Percentiles rank a stretch among this genome's conserved stretches.
These are phyloP conservation scores for Gillenia trifoliata DNA, from an alignment of 306 rosid species.

Conservation along the genomic window DNA sequence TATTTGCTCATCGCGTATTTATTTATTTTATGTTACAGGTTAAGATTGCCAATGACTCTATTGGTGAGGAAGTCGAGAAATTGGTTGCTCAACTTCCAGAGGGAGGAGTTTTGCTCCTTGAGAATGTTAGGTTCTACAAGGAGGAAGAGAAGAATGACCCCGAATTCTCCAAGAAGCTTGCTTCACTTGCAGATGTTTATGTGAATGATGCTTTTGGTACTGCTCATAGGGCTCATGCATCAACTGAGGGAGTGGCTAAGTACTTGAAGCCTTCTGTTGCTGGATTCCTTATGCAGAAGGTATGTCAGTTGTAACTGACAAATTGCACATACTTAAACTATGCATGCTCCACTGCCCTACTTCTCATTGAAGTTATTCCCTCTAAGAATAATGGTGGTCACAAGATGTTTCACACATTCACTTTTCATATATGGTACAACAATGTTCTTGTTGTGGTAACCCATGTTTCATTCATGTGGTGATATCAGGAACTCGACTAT, in stretches of 20 bases:
- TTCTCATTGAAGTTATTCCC: not conserved
- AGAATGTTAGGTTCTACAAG: constrained; percentile 86
- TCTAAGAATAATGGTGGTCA: not conserved
- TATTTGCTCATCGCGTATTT: constrained; percentile 1
- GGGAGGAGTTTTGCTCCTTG: constrained; percentile 93
- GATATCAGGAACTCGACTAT: constrained; percentile 82
- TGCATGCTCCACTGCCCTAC: not conserved
- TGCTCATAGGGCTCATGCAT: constrained; percentile 97
- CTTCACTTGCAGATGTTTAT: constrained; percentile 87
- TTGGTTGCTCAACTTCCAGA: constrained; percentile 68
- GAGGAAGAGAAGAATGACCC: constrained; percentile 99
- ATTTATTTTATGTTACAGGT: constrained; percentile 35
- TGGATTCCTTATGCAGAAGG: constrained; percentile 97
- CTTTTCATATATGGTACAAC: not conserved
- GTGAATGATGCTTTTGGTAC: constrained; percentile 96
- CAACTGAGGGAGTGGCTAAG: constrained; percentile 89
- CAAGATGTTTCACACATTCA: not conserved
- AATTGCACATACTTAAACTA: not conserved
- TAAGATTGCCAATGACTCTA: constrained; percentile 56
- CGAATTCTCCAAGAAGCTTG: constrained; percentile 81
- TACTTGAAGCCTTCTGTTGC: constrained; percentile 88
- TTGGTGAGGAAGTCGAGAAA: constrained; percentile 84
- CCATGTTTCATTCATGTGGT: constrained; percentile 4
- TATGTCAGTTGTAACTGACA: constrained; percentile 9
- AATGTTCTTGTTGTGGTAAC: not conserved